Evolutionary conservation across 495 filamentous ascomycete species (phyloP), one percentile per base, ranked within the genome.

Genomic region (Penicillium flavigenum): DNA sequence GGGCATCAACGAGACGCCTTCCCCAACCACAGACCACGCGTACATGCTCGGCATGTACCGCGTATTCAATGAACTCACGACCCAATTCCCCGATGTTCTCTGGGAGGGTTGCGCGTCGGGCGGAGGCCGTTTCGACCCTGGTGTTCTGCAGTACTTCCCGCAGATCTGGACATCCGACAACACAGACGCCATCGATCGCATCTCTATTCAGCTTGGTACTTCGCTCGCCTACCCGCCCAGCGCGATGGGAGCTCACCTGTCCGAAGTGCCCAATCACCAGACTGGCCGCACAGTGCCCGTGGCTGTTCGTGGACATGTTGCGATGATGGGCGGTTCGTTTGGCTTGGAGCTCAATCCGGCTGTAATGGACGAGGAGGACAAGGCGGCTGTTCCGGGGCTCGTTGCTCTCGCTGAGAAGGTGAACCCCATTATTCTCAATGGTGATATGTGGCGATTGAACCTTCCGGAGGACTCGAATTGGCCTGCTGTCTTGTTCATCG

Each of bases 21-120:
- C 74, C 1, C 80, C 81, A 0, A 64, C 72, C n/a, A 72, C 66
- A 3, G 66, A 76, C 58, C 76, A 84, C 56, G 67, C 64, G 24
- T 82, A 84, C 66, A 81, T 83, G 67, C 68, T 84, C 0, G 81
- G 80, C 11, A 50, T 83, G 53, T 83, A 84, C 63, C 76, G 72
- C 14, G 78, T 83, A 10, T 78, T 84, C 54, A 72, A 80, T 46
- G 76, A 71, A 11, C 70, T 84, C 17, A 83, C 81, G 0, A 72
- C 75, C 6, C 67, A 66, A 6, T 81, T 80, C 63, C 81, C 81
- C 2, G 67, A 82, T 51, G 73, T 84, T 12, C 69, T 83, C 0
- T 84, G 79, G 79, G 80, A 84, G 63, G 81, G 81, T 11, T 83
- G 80, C 54, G 81, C 78, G 17, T 81, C 78, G 2, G 81, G 81